Evolutionary conservation across 768 basidiomycete genomes (phyloP).

Genomic region (Collybia sp.): DNA sequence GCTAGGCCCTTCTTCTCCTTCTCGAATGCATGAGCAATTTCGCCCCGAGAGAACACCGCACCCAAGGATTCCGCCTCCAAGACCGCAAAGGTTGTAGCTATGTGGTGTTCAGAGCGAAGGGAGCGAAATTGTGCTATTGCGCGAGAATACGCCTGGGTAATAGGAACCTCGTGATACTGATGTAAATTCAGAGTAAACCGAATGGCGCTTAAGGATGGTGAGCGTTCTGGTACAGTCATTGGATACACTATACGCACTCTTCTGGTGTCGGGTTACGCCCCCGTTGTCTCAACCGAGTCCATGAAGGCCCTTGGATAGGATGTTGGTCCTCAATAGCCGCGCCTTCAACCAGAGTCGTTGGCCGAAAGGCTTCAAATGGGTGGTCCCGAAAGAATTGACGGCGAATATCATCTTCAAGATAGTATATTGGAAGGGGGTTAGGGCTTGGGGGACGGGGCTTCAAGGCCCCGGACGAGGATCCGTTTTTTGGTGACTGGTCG

Average conservation of each 20-base stretch:
- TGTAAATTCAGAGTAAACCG: constrained; percentile 79
- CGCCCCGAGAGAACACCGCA: constrained; percentile 52
- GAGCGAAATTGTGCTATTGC: constrained; percentile 86
- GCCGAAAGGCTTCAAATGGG: constrained; percentile 91
- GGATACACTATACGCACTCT: constrained; percentile 58
- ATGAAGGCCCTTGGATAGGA: constrained; percentile 52
- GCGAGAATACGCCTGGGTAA: constrained; percentile 75
- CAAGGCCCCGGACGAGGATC: constrained; percentile 13
- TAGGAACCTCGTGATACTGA: constrained; percentile 51
- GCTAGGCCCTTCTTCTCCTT: constrained; percentile 60
- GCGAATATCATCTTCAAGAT: constrained; percentile 82
- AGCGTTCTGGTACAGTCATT: background rate
- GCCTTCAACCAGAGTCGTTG: constrained; percentile 71
- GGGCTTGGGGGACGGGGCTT: constrained; percentile 34
- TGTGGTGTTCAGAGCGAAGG: constrained; percentile 79
- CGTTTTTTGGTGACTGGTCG: constrained; percentile 34
- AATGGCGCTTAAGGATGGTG: constrained; percentile 52
- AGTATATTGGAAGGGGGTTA: constrained; percentile 59
- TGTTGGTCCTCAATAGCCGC: constrained; percentile 52
- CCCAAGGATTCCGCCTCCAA: constrained; percentile 80
- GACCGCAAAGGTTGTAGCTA: constrained; percentile 70
- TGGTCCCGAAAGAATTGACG: constrained; percentile 93
- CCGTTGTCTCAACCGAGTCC: constrained; percentile 79
- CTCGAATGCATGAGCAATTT: constrained; percentile 55
- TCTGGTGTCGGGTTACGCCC: constrained; percentile 82